phyloP scores from a whole-genome alignment of 176 grass and related monocot genomes.

The Phragmites australis region DNA sequence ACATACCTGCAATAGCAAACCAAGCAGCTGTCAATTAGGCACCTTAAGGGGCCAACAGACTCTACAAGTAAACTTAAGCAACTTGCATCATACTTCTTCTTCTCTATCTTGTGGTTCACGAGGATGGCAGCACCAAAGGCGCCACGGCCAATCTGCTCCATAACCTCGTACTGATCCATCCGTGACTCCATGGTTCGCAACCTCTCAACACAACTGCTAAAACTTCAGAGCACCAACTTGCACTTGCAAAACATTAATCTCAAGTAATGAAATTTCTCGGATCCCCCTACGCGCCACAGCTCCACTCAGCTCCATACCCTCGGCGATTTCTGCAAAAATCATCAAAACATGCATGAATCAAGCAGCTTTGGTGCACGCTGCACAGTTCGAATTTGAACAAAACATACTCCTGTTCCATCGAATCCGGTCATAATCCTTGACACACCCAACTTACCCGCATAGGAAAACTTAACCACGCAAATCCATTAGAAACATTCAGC shows the following conservation, averaged over 20 bases:
- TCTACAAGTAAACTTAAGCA: slow-evolving; percentile 7
- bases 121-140: slow-evolving; percentile 99
- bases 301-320: slow-evolving; percentile 21
- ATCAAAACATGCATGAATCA: neutral
- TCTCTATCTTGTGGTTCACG: slow-evolving; percentile 98
- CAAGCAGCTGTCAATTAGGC: slow-evolving; percentile 31
- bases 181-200: slow-evolving; percentile 78
- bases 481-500: neutral
- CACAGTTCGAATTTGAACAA: slow-evolving; percentile 27
- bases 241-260: slow-evolving; percentile 1
- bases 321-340: slow-evolving; percentile 30
- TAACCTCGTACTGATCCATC: slow-evolving; percentile 97
- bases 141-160: slow-evolving; percentile 97
- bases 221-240: slow-evolving; percentile 10
- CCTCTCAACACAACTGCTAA: neutral
- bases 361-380: neutral
- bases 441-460: neutral
- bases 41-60: slow-evolving; percentile 27
- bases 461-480: neutral
- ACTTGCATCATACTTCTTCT: slow-evolving; percentile 64
- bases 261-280: neutral
- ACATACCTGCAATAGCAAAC: slow-evolving; percentile 72
- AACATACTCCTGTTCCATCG: slow-evolving; percentile 31
- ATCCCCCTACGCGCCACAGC: neutral
- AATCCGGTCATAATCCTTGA: neutral